Conservation (phyloP, 495 filamentous ascomycete genomes). For the Halenospora varia region DNA sequence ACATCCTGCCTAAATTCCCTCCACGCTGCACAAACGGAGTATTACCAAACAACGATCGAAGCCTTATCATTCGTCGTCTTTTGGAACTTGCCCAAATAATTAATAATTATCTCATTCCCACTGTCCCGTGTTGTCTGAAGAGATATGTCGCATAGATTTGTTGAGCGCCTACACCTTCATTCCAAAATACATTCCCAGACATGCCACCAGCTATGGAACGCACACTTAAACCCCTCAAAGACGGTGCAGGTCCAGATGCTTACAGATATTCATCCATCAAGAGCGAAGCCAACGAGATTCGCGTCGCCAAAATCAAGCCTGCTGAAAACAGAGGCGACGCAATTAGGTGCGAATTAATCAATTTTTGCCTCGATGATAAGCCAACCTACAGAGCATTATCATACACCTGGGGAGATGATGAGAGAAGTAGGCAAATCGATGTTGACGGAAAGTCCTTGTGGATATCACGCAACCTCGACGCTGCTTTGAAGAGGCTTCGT, state of each 20-base stretch:
- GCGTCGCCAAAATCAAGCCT: not conserved
- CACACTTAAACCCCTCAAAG: too few species aligned
- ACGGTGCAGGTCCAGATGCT: not conserved
- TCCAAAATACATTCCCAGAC: too few species aligned
- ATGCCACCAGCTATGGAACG: too few species aligned
- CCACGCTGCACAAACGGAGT: too few species aligned
- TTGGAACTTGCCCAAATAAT: too few species aligned
- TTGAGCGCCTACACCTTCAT: too few species aligned
- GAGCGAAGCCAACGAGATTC: not conserved
- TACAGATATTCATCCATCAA: not conserved
- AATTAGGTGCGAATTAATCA: not conserved
- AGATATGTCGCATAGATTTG: too few species aligned
- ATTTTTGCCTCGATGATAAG: not conserved
- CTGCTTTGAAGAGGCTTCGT: conserved; percentile 4
- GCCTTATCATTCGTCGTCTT: too few species aligned
- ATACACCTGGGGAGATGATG: conserved; percentile 23
- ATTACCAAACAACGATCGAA: too few species aligned
- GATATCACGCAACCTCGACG: not conserved
- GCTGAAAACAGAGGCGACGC: not conserved
- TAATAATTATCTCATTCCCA: too few species aligned
- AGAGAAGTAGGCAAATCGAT: not conserved
- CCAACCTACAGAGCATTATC: conserved; percentile 21
- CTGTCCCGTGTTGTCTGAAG: too few species aligned
- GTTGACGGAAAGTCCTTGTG: not conserved
- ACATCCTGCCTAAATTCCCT: too few species aligned